These are phyloP conservation scores for Blastocystis sp. DNA, from an alignment of 352 stramenopile species.

Conservation along the genomic window DNA sequence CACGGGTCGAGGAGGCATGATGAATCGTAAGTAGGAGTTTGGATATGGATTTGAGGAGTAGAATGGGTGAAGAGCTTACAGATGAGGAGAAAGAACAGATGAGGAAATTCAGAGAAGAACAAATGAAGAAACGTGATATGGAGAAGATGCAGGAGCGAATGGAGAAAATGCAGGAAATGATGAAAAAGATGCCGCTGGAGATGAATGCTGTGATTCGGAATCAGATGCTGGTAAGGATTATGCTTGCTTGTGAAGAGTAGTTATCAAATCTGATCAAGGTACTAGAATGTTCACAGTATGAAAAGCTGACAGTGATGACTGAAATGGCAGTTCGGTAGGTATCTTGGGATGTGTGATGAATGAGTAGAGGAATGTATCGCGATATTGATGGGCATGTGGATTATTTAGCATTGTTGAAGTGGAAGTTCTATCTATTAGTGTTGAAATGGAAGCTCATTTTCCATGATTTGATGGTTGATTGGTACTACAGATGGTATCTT, in stretches of 20 bases:
- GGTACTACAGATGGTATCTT: conserved; percentile 46
- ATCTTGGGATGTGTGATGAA: not conserved
- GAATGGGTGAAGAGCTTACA: conserved; percentile 36
- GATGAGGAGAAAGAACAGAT: conserved; percentile 50
- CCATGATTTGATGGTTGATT: conserved; percentile 30
- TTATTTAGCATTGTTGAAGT: conserved; percentile 11
- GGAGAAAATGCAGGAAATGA: conserved; percentile 42
- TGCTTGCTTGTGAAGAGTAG: not conserved
- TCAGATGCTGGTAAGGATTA: conserved; percentile 32
- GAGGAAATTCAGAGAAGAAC: not conserved
- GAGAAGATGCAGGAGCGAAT: conserved; percentile 22
- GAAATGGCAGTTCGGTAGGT: not conserved
- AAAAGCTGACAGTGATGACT: conserved; percentile 29
- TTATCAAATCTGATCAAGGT: not conserved
- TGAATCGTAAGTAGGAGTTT: conserved; percentile 6
- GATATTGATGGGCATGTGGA: not conserved
- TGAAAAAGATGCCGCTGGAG: conserved; percentile 40
- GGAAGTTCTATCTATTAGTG: not conserved
- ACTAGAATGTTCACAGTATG: not conserved
- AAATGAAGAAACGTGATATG: not conserved
- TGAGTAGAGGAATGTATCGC: not conserved
- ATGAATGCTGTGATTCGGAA: conserved; percentile 13
- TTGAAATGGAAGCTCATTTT: not conserved
- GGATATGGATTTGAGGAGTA: not conserved
- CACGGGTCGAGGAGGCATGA: not conserved